Base-by-base conservation (phyloP, 2,329 filamentous ascomycete species). In the Neofusicoccum laricinum region DNA sequence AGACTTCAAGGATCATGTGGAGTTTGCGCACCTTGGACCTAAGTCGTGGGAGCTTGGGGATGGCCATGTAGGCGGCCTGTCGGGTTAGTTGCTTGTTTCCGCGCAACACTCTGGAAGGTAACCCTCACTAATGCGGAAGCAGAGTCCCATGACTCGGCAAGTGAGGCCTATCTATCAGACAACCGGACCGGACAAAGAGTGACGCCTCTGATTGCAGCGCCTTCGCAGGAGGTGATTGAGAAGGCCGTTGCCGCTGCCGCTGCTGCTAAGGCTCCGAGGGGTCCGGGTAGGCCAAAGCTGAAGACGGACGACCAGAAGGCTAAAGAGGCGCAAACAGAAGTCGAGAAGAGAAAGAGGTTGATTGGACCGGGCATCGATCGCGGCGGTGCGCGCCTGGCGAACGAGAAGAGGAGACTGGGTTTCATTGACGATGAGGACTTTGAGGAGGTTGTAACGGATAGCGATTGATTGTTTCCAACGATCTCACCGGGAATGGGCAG, bases 31-130 rank as follows among this genome's bases (percentile, higher is more conserved):
- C 72, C 71, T 88, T n/a, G 72, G 75, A 19, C 77, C 81, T 17
- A 70, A 87, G 48, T 83, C 82, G n/a, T 85, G 84, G 82, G 77
- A 80, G 68, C 76, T 84, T 48, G 86, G 86, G n/a, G 85, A 88
- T 75, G 86, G 86, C 61, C 85, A 85, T 46, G 78, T 78, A 53
- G 80, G 81, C 65, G 81, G 81, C 66, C 75, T 81, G 70, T 82
- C 81, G 77, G 85, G 86, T 88, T 51, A 64, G 63, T 64, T 62
- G 51, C 41, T 17, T 41, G 36, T 45, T 17, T 58, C 51, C 30
- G 17, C 21, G 61, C 41, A 55, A 36, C 40, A 48, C 40, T n/a
- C 21, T 48, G 3, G 30, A 45, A 34, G 46, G 21, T 55, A 21
- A 45, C 14, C 21, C 38, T 38, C 48, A 55, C 48, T 51, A 43